Evolutionary conservation across 371 early-diverging fungal genomes (phyloP).

Genomic region (Dinochytrium kinnereticum): DNA sequence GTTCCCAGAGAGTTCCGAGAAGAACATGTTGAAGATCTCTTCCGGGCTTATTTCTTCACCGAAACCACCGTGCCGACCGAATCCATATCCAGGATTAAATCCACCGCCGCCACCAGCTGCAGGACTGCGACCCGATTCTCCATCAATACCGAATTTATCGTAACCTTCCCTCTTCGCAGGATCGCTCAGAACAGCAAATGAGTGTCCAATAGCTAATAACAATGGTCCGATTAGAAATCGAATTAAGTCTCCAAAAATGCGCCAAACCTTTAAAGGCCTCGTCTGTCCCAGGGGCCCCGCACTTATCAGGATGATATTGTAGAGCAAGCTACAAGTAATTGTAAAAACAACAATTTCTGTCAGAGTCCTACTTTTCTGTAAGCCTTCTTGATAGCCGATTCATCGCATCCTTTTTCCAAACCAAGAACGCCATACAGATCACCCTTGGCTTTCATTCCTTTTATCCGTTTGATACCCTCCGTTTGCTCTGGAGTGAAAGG

Average conservation of each 20-base stretch:
- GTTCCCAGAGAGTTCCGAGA: constrained; percentile 69
- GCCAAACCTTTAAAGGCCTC: constrained; percentile 90
- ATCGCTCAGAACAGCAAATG: constrained; percentile 88
- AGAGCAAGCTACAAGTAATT: constrained; percentile 75
- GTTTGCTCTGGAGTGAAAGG: constrained; percentile 82
- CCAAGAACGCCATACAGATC: constrained; percentile 93
- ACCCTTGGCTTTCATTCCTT: constrained; percentile 62
- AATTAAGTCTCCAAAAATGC: background rate
- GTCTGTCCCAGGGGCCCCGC: constrained; percentile 94
- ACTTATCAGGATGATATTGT: constrained; percentile 98
- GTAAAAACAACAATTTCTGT: background rate
- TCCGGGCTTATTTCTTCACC: constrained; percentile 86
- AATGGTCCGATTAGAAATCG: background rate
- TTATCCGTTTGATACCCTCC: constrained; percentile 77
- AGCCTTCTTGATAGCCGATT: constrained; percentile 93
- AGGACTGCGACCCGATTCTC: constrained; percentile 28
- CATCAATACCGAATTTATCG: constrained; percentile 84
- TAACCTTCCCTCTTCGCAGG: constrained; percentile 82
- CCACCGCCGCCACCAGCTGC: constrained; percentile 36
- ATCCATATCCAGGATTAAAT: constrained; percentile 23
- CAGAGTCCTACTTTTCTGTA: constrained; percentile 82
- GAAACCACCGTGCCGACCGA: constrained; percentile 40
- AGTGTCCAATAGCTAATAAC: constrained; percentile 77
- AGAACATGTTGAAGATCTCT: constrained; percentile 96
- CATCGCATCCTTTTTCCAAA: constrained; percentile 77